Conservation (phyloP, 208 protist species). For the Leishmania guyanensis region DNA sequence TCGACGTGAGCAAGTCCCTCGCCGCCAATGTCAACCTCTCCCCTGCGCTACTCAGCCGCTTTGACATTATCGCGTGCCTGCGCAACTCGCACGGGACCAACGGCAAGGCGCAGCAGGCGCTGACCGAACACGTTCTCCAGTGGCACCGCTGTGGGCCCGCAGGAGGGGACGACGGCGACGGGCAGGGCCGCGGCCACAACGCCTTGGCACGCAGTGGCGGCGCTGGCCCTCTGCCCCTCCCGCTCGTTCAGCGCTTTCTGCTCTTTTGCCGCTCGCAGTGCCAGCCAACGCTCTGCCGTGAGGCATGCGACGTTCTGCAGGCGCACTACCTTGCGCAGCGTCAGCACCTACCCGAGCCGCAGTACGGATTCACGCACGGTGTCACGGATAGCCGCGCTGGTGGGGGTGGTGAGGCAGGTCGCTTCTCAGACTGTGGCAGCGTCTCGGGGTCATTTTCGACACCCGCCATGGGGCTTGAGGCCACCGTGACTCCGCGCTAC, state of each 20-base stretch:
- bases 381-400: neutral
- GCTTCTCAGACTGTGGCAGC: neutral
- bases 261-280: conserved; percentile 70
- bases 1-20: conserved; percentile 94
- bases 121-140: conserved; percentile 96
- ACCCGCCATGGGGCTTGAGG: conserved; percentile 21
- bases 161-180: neutral
- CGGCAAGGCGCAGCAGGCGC: conserved; percentile 29
- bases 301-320: conserved; percentile 63
- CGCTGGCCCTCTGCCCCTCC: conserved; percentile 42
- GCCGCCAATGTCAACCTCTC: conserved; percentile 96
- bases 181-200: neutral
- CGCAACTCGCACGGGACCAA: conserved; percentile 41
- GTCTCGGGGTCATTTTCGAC: neutral
- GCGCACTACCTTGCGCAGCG: conserved; percentile 71
- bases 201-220: conserved; percentile 2
- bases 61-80: conserved; percentile 98
- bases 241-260: conserved; percentile 75
- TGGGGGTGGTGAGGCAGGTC: conserved; percentile 9
- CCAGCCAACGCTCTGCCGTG: conserved; percentile 58
- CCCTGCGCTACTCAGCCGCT: conserved; percentile 96
- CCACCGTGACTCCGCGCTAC: conserved; percentile 94
- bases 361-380: conserved; percentile 1
- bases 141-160: conserved; percentile 44
- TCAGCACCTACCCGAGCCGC: conserved; percentile 29